Conservation (phyloP, 2,329 filamentous ascomycete genomes). For the Aspergillus tubingensis region DNA sequence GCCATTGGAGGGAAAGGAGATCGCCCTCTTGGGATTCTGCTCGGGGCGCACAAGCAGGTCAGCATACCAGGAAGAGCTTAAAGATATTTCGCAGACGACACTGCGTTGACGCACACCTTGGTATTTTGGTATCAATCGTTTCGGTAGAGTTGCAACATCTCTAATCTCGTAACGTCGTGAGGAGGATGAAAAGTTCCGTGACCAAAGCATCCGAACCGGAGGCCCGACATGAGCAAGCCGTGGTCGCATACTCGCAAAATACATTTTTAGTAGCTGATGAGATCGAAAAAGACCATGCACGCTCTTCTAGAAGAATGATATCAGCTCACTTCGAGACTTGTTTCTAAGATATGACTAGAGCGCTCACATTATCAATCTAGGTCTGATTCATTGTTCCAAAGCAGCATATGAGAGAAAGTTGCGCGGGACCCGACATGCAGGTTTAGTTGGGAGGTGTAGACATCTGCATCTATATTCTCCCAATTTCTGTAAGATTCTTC, state of each 20-base stretch:
- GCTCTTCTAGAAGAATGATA: background rate
- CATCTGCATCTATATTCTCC: background rate
- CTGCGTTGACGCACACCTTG: conserved; percentile 52
- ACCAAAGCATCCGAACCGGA: conserved; percentile 10
- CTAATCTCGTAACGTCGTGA: conserved; percentile 45
- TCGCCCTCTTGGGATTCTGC: conserved; percentile 60
- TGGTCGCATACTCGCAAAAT: conserved; percentile 18
- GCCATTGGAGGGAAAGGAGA: conserved; percentile 68
- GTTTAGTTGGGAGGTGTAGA: background rate
- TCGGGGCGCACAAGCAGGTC: background rate
- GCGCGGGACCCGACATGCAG: background rate
- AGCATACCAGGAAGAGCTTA: background rate
- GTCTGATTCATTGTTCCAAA: background rate
- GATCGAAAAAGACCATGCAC: background rate
- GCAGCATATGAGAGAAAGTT: background rate
- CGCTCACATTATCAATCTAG: background rate
- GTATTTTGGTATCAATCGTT: conserved; percentile 64
- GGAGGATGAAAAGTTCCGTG: conserved; percentile 48
- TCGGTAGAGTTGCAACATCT: conserved; percentile 46
- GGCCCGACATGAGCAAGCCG: conserved; percentile 14
- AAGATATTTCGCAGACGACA: background rate
- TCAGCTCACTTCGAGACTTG: background rate
- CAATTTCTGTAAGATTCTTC: background rate
- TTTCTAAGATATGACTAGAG: too few species aligned
- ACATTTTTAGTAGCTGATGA: conserved; percentile 19